Base-by-base conservation (phyloP, 169 alveolate species). In the Plasmodium berghei region DNA sequence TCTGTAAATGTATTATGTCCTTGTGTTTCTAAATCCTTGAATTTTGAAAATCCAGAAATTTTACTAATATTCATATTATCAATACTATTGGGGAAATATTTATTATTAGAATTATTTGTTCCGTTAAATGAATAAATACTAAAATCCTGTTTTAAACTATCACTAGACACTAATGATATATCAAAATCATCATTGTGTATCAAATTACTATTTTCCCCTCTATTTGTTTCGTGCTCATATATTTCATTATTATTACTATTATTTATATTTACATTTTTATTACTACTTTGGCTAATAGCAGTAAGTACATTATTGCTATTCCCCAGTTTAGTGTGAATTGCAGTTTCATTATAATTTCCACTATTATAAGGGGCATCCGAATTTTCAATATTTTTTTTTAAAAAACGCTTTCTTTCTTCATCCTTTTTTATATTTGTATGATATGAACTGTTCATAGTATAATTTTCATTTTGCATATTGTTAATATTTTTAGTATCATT, bases 41-140 rank as follows among this genome's bases (percentile, higher is more conserved):
- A 42, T 16, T 63, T 75, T 8, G 63, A 56, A 52, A 55, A 26
- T n/a, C 28, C 46, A 40, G 77, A 24, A 56, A 77, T 46, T 16
- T 24, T 69, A 24, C 77, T 69, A 48, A 69, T 20, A 20, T 69
- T 49, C 34, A 69, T 64, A 61, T 22, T 45, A 12, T 64, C 69
- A 45, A 49, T 48, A 26, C 49, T 24, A 10, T 77, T 52, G 0
- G 34, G 28, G 16, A 42, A 49, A 48, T 49, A 46, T 12, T 63
- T 77, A 34, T 34, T 34, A 55, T 64, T 67, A 9, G 62, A 58
- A 45, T 70, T 77, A 40, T 64, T 49, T 12, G 63, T 77, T 20
- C 66, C 89, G 9, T 66, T 49, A 22, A 63, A 70, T 14, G 77
- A 77, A 69, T 48, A 62, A 18, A 77, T 63, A 40, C 77, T 77